Conservation (phyloP, 371 early-diverging fungal species). For the Mortierella sp. region DNA sequence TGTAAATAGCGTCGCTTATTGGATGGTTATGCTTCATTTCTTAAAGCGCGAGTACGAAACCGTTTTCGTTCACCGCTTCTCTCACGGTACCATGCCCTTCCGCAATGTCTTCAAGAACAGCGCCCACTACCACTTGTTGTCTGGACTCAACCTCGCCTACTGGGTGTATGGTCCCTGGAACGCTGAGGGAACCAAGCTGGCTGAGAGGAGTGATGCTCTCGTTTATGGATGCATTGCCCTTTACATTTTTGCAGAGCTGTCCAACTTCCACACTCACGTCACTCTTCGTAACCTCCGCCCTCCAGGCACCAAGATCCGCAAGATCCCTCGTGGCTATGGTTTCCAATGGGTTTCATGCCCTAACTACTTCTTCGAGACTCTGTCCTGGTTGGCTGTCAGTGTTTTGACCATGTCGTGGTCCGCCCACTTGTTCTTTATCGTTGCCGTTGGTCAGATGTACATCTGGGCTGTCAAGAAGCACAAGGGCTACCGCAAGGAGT, state of each 20-base stretch:
- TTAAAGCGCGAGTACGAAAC: constrained; percentile 96
- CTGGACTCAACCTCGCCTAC: constrained; percentile 90
- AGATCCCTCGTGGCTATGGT: constrained; percentile 95
- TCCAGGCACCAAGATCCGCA: constrained; percentile 88
- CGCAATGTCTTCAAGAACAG: constrained; percentile 95
- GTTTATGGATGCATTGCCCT: constrained; percentile 72
- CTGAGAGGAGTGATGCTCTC: constrained; percentile 67
- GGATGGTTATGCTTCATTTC: constrained; percentile 88
- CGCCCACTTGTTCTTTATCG: constrained; percentile 83
- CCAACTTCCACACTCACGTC: constrained; percentile 89
- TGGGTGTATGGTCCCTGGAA: constrained; percentile 86
- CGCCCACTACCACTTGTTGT: constrained; percentile 94
- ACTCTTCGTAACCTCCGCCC: constrained; percentile 95
- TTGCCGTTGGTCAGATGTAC: constrained; percentile 92
- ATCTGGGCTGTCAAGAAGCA: constrained; percentile 98
- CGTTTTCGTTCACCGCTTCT: constrained; percentile 94
- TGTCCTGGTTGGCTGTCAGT: constrained; percentile 87
- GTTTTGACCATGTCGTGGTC: constrained; percentile 84
- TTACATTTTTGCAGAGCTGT: constrained; percentile 84
- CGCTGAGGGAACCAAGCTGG: constrained; percentile 65
- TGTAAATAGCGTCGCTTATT: constrained; percentile 66
- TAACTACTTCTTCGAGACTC: constrained; percentile 94
- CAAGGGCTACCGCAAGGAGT: constrained; percentile 91
- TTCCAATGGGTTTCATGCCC: constrained; percentile 93
- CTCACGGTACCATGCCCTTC: constrained; percentile 96